phyloP scores from a whole-genome alignment of 2,329 filamentous ascomycete genomes.

The Arthrobotrys megalospora region DNA sequence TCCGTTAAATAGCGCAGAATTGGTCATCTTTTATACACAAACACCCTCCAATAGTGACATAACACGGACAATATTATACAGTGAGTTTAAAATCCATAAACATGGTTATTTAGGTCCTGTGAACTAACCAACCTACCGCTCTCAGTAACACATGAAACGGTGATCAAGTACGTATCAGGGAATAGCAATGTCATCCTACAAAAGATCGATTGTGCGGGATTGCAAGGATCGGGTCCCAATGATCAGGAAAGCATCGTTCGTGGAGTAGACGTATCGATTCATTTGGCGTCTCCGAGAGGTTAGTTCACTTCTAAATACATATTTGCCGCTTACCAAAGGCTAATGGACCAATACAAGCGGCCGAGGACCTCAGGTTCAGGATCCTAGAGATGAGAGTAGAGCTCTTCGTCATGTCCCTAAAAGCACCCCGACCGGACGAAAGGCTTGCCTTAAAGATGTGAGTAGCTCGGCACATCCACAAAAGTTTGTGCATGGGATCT shows the following conservation, averaged over 20 bases:
- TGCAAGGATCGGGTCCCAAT: neutral
- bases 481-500: too few species aligned
- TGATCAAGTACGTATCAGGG: neutral
- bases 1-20: constrained; percentile 16
- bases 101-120: neutral
- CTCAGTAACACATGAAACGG: constrained; percentile 9
- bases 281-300: constrained; percentile 10
- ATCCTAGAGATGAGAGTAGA: constrained; percentile 23
- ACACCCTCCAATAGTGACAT: neutral
- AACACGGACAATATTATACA: constrained; percentile 3
- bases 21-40: constrained; percentile 2
- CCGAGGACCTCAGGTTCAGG: neutral
- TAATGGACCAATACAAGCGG: constrained; percentile 3
- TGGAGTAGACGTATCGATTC: constrained; percentile 18
- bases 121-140: neutral
- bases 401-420: constrained; percentile 31
- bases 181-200: neutral
- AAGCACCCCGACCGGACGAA: constrained; percentile 19
- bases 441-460: constrained; percentile 30
- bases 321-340: neutral
- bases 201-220: constrained; percentile 2
- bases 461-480: neutral
- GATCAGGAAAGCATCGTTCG: constrained; percentile 13
- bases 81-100: neutral
- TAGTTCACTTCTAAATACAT: neutral